Conservation (phyloP, 176 grass and related monocot genomes). For the Themeda triandra region DNA sequence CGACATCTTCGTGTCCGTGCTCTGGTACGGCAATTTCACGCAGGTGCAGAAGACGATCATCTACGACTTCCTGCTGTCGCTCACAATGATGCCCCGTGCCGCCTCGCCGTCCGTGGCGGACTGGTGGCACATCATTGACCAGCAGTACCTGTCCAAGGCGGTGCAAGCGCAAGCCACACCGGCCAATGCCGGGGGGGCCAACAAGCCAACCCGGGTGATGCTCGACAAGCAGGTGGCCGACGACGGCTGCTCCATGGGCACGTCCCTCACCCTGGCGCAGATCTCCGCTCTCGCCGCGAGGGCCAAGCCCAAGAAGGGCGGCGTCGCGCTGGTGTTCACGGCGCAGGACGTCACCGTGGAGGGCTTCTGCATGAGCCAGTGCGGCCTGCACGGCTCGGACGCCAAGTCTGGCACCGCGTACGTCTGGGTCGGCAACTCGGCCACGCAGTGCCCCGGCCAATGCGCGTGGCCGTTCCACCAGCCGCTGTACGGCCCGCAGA, state of each 20-base stretch:
- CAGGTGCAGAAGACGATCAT: constrained; percentile 60
- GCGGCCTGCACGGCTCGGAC: constrained; percentile 55
- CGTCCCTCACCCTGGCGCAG: constrained; percentile 51
- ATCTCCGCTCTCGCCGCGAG: constrained; percentile 46
- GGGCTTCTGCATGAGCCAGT: constrained; percentile 62
- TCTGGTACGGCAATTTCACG: constrained; percentile 72
- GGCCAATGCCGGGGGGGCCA: not conserved
- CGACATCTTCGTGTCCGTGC: constrained; percentile 51
- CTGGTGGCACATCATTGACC: constrained; percentile 78
- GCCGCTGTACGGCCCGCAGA: constrained; percentile 60
- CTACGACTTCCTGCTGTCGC: constrained; percentile 70
- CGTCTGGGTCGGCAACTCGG: constrained; percentile 65
- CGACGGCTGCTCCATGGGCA: constrained; percentile 44
- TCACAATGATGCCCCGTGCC: constrained; percentile 26
- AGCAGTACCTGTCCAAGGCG: constrained; percentile 57
- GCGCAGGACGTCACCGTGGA: constrained; percentile 61
- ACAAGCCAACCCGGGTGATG: constrained; percentile 27
- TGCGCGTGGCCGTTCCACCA: constrained; percentile 91
- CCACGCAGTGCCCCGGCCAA: constrained; percentile 64
- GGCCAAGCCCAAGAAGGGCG: constrained; percentile 8
- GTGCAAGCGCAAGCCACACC: not conserved
- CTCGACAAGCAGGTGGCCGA: constrained; percentile 50
- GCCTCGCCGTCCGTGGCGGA: constrained; percentile 46
- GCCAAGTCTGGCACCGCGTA: constrained; percentile 38
- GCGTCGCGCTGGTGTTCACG: constrained; percentile 59